Evolutionary conservation across 2,329 filamentous ascomycete species (phyloP), one percentile per base, ranked within the genome.

Genomic region (Xylogone sp.): DNA sequence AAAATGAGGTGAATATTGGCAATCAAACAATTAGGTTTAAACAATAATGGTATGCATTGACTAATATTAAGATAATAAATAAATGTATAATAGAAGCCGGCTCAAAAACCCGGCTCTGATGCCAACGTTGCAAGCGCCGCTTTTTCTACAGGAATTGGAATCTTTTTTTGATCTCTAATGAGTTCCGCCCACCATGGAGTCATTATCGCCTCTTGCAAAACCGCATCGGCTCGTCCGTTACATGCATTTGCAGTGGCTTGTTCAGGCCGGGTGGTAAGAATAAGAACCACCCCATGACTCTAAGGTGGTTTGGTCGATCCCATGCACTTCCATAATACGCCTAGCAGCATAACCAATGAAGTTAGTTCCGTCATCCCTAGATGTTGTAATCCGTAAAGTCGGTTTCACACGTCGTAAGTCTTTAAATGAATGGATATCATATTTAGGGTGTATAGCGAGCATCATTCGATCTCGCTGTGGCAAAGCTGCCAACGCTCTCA

Each of bases 181-280:
- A 49, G 20, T n/a, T 49, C 34, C 19, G 20, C 22, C 50, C 50
- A 52, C 50, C 50, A 52, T 21, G 50, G 46, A 3, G 50, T 52
- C 50, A 52, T 52, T 22, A 52, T 52, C 9, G 50, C 50, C 34
- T 52, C 50, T 42, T 52, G 50, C 43, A 52, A 29, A 20, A 52
- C 42, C 31, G 50, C 50, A 39, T 52, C 42, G 21, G 39, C 34
- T 24, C 45, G 12, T 13, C 50, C 50, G 22, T 21, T 29, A 10
- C 42, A 13, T 18, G 49, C 22, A 22, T 43, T 45, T n/a, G 18
- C 42, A 21, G 49, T 48, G 21, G 46, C 46, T 22, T 52, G 50
- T 45, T 52, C 50, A 13, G 50, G 50, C 18, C 50, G 46, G 22
- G 46, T 48, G 19, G 39, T 49, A 22, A 49, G 34, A 24, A 27